Conservation (phyloP, 2,329 filamentous ascomycete species). For the Leptosphaerulina australis region DNA sequence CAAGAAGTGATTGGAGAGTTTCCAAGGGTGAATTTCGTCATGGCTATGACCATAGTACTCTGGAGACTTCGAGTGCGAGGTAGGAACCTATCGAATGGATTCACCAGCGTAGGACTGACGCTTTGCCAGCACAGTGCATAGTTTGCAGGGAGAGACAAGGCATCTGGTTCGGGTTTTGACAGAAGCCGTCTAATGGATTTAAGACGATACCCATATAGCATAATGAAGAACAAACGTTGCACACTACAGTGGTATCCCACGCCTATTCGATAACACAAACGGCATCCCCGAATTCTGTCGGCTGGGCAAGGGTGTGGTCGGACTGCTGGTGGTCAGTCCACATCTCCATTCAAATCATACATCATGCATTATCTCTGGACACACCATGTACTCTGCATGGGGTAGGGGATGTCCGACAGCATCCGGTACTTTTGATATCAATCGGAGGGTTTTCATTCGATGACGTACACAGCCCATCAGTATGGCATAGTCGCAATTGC, state of each 20-base stretch:
- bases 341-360: too few relatives aligned
- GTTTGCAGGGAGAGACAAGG: background rate
- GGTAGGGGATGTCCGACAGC: background rate
- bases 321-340: background rate
- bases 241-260: background rate
- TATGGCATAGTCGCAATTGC: background rate
- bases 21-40: background rate
- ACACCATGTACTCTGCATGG: background rate
- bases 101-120: background rate
- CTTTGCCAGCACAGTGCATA: background rate
- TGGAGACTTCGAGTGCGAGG: background rate
- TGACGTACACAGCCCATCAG: conserved; percentile 1
- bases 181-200: conserved; percentile 9
- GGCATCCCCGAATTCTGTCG: background rate
- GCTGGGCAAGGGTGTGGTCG: background rate
- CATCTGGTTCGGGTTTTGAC: conserved; percentile 4
- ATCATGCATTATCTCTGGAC: too few relatives aligned
- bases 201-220: conserved; percentile 17
- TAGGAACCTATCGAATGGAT: background rate
- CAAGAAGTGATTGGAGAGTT: conserved; percentile 17
- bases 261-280: background rate
- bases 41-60: background rate
- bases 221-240: conserved; percentile 8
- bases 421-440: background rate
- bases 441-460: background rate